Evolutionary conservation across 768 basidiomycete species (phyloP), one percentile per base, ranked within the genome.

Genomic region (Pisolithus orientalis): DNA sequence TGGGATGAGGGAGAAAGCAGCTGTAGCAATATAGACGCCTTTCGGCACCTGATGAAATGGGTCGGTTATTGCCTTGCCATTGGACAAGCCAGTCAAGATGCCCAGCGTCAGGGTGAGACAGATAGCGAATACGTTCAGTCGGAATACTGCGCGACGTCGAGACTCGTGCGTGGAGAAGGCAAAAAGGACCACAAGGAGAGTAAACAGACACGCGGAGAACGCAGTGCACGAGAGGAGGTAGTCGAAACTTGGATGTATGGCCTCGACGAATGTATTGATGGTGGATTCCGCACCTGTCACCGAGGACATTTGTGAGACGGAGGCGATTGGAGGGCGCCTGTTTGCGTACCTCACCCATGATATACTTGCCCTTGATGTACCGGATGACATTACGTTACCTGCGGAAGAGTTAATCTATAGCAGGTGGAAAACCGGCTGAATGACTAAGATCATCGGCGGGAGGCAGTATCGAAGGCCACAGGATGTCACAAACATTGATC

Each of bases 131-230:
- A 72, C 52, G 46, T 73, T 73, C 43, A 73, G 54, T 13, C 62
- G 54, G 55, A 73, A 73, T 13, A 72, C 55, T 7, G 61, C 62
- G 3, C 63, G 57, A 28, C 63, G 56, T 0, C 72, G 65, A 3
- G 62, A 50, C 3, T 45, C 49, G 2, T 57, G 51, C 0, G 65
- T 69, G 0, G 70, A 70, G 39, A 73, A 68, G 34, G 66, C 58
- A 47, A 71, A 59, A 7, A 72, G 62, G 11, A 60, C 58, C 14
- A 72, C 47, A 9, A 72, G 59, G 8, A 73, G 55, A 3, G 72
- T 69, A 16, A 73, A 54, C 6, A 73, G 16, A 59, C 13, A 66
- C 54, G 69, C 57, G 1, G 59, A 52, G 37, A 67, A 66, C 1
- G 65, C 56, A 4, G 68, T 61, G 27, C 61, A 59, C 24, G 68